Evolutionary conservation across 768 basidiomycete species (phyloP).

Genomic region (Postia placenta): DNA sequence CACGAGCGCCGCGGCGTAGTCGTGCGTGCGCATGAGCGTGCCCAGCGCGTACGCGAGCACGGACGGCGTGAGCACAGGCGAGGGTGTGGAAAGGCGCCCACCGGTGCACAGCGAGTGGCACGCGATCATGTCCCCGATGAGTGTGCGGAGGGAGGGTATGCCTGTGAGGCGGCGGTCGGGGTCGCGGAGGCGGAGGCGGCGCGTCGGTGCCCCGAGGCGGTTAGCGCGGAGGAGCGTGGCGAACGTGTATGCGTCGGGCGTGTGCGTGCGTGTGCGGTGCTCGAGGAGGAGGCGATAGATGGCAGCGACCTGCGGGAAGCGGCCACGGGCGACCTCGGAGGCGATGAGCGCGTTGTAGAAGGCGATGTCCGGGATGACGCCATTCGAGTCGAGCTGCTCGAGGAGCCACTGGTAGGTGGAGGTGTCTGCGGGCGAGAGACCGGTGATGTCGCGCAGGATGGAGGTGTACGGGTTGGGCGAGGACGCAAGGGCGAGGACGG

Average conservation of each 20-base stretch:
- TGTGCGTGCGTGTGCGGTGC: conserved; percentile 25
- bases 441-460: conserved; percentile 27
- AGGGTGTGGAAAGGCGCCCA: conserved; percentile 1
- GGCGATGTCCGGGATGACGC: conserved; percentile 30
- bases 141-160: conserved; percentile 30
- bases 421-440: conserved; percentile 22
- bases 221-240: conserved; percentile 34
- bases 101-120: conserved; percentile 24
- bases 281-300: conserved; percentile 36
- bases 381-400: conserved; percentile 31
- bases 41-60: conserved; percentile 38
- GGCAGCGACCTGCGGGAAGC: conserved; percentile 32
- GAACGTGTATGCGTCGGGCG: conserved; percentile 40
- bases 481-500: background rate
- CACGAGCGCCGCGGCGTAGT: conserved; percentile 44
- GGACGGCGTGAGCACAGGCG: conserved; percentile 11
- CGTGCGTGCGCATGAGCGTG: conserved; percentile 36
- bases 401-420: conserved; percentile 25
- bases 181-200: conserved; percentile 9
- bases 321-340: conserved; percentile 27
- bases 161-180: conserved; percentile 19
- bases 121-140: conserved; percentile 41
- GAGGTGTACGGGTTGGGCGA: conserved; percentile 24
- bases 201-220: conserved; percentile 12
- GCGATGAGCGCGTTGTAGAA: conserved; percentile 47